These are phyloP conservation scores for Cyclotella sp. DNA, from an alignment of 108 stramenopile genomes.

Conservation along the genomic window DNA sequence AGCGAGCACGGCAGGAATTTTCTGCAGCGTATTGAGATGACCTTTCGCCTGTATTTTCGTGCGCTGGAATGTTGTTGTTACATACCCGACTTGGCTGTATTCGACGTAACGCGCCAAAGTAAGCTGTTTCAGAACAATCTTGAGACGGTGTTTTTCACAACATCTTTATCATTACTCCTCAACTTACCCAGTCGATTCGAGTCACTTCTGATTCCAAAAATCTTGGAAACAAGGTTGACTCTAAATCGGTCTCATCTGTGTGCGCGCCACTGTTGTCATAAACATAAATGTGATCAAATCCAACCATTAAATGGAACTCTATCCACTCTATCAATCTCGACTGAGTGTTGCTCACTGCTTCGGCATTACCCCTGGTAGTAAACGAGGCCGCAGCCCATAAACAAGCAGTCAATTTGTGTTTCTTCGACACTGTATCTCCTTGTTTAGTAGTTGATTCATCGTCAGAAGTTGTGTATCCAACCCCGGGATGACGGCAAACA, in stretches of 20 bases:
- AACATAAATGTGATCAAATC: slow-evolving; percentile 60
- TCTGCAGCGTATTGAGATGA: slow-evolving; percentile 84
- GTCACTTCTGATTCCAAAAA: slow-evolving; percentile 52
- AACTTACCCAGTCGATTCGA: slow-evolving; percentile 51
- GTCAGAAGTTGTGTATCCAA: slow-evolving; percentile 21
- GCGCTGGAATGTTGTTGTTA: slow-evolving; percentile 78
- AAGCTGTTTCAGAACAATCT: background rate
- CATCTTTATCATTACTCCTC: background rate
- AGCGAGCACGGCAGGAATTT: slow-evolving; percentile 69
- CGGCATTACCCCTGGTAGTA: slow-evolving; percentile 62
- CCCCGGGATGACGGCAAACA: slow-evolving; percentile 59
- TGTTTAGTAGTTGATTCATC: background rate
- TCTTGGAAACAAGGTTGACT: slow-evolving; percentile 37
- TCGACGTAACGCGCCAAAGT: background rate
- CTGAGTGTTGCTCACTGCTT: slow-evolving; percentile 57
- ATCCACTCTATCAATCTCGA: slow-evolving; percentile 80
- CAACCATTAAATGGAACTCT: slow-evolving; percentile 79
- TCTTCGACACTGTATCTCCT: slow-evolving; percentile 19
- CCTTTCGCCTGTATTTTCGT: slow-evolving; percentile 74
- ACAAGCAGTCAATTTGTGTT: slow-evolving; percentile 71
- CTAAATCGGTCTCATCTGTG: slow-evolving; percentile 37
- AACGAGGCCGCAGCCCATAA: slow-evolving; percentile 77
- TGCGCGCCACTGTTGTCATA: slow-evolving; percentile 53
- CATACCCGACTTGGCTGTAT: slow-evolving; percentile 52
- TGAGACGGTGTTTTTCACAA: background rate